A percentile compares a stretch with the other conserved stretches of the same genome.
Evolutionary conservation across 129 eudicot species (phyloP).

Genomic region (Smallanthus sonchifolius): DNA sequence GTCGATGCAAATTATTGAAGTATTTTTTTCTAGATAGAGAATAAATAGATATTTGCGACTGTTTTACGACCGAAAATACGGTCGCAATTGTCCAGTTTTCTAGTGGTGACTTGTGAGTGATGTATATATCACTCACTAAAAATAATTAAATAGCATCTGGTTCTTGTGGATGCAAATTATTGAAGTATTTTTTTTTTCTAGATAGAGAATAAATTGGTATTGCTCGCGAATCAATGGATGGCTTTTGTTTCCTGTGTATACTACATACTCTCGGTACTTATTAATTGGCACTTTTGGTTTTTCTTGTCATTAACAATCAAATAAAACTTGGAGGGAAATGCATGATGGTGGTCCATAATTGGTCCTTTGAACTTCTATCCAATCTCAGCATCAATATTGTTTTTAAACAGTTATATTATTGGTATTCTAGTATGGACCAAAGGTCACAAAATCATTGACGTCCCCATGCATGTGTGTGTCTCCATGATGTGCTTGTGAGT

Average conservation of each 20-base stretch:
- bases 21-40: neutral
- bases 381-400: neutral
- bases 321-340: conserved; percentile 3
- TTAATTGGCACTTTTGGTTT: conserved; percentile 14
- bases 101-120: neutral
- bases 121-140: conserved; percentile 18
- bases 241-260: neutral
- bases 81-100: too few relatives aligned
- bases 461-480: neutral
- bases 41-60: too few relatives aligned
- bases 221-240: conserved; percentile 8
- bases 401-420: conserved; percentile 10
- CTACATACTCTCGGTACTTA: conserved; percentile 22
- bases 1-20: conserved; percentile 25
- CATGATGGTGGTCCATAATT: conserved; percentile 18
- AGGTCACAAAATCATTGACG: neutral
- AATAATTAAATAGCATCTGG: conserved; percentile 21
- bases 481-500: conserved; percentile 4
- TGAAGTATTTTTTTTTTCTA: conserved; percentile 2
- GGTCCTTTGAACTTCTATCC: conserved; percentile 21
- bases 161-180: conserved; percentile 30
- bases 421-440: conserved; percentile 19
- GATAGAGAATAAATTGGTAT: conserved; percentile 17
- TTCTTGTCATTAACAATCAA: neutral
- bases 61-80: too few relatives aligned